These are phyloP conservation scores for Aspergillus amoenus DNA, from an alignment of 2,329 filamentous ascomycete genomes.

Conservation along the genomic window DNA sequence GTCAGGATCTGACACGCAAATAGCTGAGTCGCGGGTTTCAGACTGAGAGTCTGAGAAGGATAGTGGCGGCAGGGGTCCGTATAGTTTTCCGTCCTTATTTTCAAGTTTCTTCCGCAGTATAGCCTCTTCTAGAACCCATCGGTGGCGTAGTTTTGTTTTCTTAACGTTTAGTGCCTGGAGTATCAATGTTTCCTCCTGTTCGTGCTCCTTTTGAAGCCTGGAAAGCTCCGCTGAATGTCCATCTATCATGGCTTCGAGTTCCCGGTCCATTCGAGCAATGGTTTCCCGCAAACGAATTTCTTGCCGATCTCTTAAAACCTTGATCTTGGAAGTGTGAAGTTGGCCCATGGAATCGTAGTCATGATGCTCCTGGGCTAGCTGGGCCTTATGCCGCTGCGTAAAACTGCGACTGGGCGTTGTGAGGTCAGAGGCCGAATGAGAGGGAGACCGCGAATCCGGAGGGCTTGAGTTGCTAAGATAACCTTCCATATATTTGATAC, in stretches of 20 bases:
- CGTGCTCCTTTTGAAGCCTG: slow-evolving; percentile 36
- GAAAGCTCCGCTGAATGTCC: slow-evolving; percentile 33
- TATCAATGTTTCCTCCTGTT: slow-evolving; percentile 31
- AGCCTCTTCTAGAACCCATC: slow-evolving; percentile 46
- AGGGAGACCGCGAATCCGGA: slow-evolving; percentile 25
- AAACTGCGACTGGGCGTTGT: slow-evolving; percentile 33
- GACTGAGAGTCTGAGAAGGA: slow-evolving; percentile 30
- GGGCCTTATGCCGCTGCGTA: slow-evolving; percentile 43
- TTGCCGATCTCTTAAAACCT: slow-evolving; percentile 48
- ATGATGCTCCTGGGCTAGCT: slow-evolving; percentile 46
- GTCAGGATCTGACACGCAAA: slow-evolving; percentile 23
- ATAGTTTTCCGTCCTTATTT: slow-evolving; percentile 32
- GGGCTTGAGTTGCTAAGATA: slow-evolving; percentile 44
- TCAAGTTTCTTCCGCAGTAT: slow-evolving; percentile 42
- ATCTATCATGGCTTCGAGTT: slow-evolving; percentile 36
- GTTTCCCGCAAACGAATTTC: slow-evolving; percentile 42
- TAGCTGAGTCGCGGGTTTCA: slow-evolving; percentile 32
- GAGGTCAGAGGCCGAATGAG: slow-evolving; percentile 21
- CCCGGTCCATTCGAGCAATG: slow-evolving; percentile 39
- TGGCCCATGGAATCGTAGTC: slow-evolving; percentile 44
- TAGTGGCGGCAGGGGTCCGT: slow-evolving; percentile 40
- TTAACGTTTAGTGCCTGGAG: slow-evolving; percentile 35
- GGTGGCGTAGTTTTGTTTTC: slow-evolving; percentile 33
- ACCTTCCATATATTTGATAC: slow-evolving; percentile 50
- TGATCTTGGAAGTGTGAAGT: slow-evolving; percentile 46